Conservation (phyloP, 129 eudicot species). For the Glebionis coronaria region DNA sequence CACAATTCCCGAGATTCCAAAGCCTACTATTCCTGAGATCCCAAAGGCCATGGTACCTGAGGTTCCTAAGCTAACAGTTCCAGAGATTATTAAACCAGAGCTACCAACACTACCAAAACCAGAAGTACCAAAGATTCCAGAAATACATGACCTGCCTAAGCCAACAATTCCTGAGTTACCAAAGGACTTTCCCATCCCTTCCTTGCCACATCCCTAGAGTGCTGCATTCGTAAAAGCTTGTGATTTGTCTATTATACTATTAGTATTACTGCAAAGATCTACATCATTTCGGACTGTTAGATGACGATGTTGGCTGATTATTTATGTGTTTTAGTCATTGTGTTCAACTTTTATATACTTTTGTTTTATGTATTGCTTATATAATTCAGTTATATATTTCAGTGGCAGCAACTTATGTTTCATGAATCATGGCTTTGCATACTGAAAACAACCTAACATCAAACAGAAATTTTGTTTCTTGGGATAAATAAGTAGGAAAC, state of each 20-base stretch:
- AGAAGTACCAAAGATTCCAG: conserved; percentile 23
- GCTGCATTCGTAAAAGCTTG: neutral
- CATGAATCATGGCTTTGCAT: neutral
- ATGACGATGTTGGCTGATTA: neutral
- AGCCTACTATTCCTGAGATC: conserved; percentile 17
- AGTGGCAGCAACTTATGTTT: too few species aligned
- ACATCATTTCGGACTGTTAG: neutral
- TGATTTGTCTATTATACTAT: neutral
- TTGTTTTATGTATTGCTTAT: too few species aligned
- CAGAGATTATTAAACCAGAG: conserved; percentile 25
- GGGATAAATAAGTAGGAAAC: neutral
- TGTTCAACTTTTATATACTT: neutral
- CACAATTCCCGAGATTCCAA: conserved; percentile 18
- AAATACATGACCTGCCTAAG: neutral
- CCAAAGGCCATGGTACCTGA: conserved; percentile 22
- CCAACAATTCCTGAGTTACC: conserved; percentile 32
- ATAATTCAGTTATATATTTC: too few species aligned
- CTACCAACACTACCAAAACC: conserved; percentile 29
- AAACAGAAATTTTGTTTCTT: neutral
- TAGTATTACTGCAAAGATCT: neutral
- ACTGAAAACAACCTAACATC: neutral
- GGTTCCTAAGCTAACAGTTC: conserved; percentile 17
- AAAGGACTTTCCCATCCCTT: conserved; percentile 30
- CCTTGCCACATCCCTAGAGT: conserved; percentile 25
- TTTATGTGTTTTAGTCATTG: neutral